Evolutionary conservation across 2,329 filamentous ascomycete species (phyloP).

Genomic region (Microdochium bolleyi): DNA sequence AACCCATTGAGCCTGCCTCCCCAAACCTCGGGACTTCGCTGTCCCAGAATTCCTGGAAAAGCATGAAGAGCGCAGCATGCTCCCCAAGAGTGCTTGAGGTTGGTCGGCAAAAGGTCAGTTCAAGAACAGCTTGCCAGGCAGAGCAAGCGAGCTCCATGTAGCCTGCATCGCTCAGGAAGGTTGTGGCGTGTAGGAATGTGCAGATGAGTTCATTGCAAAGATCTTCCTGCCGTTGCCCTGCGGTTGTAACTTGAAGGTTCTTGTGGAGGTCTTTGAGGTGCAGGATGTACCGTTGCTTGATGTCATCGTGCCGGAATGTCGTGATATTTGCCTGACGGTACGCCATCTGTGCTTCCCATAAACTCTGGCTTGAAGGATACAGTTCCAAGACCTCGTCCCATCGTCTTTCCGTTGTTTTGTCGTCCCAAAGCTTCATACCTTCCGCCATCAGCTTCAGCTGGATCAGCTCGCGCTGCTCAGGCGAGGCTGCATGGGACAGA

Average conservation of each 20-base stretch:
- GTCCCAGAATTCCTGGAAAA: constrained; percentile 77
- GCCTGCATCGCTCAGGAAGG: constrained; percentile 68
- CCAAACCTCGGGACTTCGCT: constrained; percentile 73
- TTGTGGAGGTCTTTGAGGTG: constrained; percentile 38
- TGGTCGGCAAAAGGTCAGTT: constrained; percentile 59
- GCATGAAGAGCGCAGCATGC: neutral
- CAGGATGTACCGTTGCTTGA: constrained; percentile 50
- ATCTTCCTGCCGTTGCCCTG: constrained; percentile 1
- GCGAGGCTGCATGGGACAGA: constrained; percentile 42
- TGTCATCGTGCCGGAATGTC: constrained; percentile 59
- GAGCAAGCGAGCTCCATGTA: constrained; percentile 70
- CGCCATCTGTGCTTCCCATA: constrained; percentile 71
- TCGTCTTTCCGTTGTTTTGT: constrained; percentile 47
- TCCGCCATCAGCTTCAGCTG: constrained; percentile 65
- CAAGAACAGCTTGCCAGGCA: constrained; percentile 76
- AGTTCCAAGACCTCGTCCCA: constrained; percentile 57
- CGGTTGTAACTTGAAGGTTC: constrained; percentile 4
- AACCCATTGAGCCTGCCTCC: constrained; percentile 63
- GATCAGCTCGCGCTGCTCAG: constrained; percentile 48
- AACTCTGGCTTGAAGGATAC: constrained; percentile 45
- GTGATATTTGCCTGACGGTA: constrained; percentile 62
- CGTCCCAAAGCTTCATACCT: constrained; percentile 66
- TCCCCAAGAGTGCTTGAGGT: constrained; percentile 12
- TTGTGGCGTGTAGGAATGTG: constrained; percentile 65
- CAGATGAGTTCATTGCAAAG: constrained; percentile 48